Conservation (phyloP, 352 stramenopile genomes). For the Globisporangium megalacanthum region DNA sequence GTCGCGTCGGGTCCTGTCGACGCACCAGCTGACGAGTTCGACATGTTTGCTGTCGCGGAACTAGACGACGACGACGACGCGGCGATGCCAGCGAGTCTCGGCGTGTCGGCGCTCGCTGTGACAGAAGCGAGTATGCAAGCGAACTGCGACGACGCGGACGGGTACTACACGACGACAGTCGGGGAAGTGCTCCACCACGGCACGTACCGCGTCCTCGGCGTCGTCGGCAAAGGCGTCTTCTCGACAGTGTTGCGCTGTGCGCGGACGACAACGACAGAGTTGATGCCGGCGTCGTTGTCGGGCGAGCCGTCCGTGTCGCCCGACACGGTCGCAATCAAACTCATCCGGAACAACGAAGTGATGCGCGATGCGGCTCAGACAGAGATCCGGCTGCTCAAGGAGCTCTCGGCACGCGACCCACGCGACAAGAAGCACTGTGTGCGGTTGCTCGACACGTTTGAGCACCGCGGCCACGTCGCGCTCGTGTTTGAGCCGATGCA, state of each 20-base stretch:
- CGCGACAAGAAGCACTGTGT: slow-evolving; percentile 86
- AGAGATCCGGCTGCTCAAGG: slow-evolving; percentile 76
- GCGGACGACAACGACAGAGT: slow-evolving; percentile 27
- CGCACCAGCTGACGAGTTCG: slow-evolving; percentile 69
- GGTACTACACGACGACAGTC: slow-evolving; percentile 96
- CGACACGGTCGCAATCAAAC: slow-evolving; percentile 74
- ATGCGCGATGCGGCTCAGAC: slow-evolving; percentile 95
- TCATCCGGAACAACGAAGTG: slow-evolving; percentile 96
- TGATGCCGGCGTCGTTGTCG: too few relatives aligned
- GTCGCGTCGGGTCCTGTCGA: slow-evolving; percentile 14
- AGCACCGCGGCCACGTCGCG: slow-evolving; percentile 93
- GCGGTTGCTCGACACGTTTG: slow-evolving; percentile 77
- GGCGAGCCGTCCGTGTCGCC: background rate
- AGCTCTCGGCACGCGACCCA: slow-evolving; percentile 61
- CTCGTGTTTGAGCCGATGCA: slow-evolving; percentile 97
- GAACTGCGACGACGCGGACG: slow-evolving; percentile 96
- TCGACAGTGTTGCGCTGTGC: slow-evolving; percentile 96
- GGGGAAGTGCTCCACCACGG: slow-evolving; percentile 90
- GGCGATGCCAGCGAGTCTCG: slow-evolving; percentile 22
- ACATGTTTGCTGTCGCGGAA: slow-evolving; percentile 85
- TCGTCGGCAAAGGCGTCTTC: slow-evolving; percentile 97
- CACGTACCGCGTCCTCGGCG: slow-evolving; percentile 92
- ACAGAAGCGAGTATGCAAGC: slow-evolving; percentile 49
- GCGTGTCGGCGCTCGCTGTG: slow-evolving; percentile 30
- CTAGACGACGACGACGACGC: slow-evolving; percentile 27